phyloP scores from a whole-genome alignment of 2,329 filamentous ascomycete species.

The Tolypocladium album region DNA sequence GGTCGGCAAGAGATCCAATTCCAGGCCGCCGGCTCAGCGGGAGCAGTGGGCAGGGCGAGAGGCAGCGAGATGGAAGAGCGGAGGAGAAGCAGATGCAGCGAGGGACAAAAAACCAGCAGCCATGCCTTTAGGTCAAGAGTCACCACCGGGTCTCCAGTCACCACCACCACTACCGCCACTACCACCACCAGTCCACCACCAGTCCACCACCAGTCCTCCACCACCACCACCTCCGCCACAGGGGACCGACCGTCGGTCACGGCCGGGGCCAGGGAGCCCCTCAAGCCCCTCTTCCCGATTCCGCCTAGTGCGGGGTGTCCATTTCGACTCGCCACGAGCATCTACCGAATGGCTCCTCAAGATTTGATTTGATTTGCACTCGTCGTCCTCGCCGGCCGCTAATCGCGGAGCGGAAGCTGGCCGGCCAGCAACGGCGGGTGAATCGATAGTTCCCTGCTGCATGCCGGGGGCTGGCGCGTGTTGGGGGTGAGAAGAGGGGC shows the following conservation, averaged over 20 bases:
- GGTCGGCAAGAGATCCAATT: background rate
- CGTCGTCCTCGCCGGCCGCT: background rate
- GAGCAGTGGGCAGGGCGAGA: background rate
- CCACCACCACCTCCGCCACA: background rate
- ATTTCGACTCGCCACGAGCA: no score
- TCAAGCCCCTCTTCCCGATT: constrained; percentile 13
- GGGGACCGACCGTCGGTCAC: background rate
- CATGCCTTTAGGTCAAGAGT: background rate
- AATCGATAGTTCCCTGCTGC: background rate
- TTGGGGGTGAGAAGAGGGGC: background rate
- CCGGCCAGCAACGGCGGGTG: background rate
- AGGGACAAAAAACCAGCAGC: no score
- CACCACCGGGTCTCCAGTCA: no score
- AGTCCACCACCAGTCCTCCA: background rate
- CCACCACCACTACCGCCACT: background rate
- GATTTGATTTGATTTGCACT: no score
- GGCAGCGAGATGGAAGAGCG: background rate
- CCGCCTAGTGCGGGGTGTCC: constrained; percentile 17
- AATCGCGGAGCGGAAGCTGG: background rate
- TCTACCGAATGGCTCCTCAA: no score
- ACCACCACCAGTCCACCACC: no score
- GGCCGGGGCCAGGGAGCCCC: constrained; percentile 6
- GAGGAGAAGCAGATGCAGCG: no score
- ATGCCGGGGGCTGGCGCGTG: no score
- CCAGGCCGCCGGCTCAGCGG: background rate